A percentile compares a stretch with the other conserved stretches of the same genome.
These are phyloP conservation scores for Talaromyces albobiverticillius DNA, from an alignment of 2,329 filamentous ascomycete species.

Conservation along the genomic window DNA sequence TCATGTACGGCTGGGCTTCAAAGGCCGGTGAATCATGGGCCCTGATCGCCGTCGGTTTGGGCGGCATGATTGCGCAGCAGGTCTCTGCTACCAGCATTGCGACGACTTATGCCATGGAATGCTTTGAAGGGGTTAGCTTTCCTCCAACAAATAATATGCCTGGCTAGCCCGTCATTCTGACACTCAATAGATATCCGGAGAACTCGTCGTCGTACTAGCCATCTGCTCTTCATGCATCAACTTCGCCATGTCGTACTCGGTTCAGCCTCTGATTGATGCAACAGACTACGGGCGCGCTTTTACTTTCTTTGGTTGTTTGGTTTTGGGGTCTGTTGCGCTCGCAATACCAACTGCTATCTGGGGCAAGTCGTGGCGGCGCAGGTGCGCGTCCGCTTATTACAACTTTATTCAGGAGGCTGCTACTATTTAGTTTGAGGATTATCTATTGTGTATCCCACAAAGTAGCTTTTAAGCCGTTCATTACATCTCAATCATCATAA, in stretches of 20 bases:
- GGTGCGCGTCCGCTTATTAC: conserved; percentile 18
- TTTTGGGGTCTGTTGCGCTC: conserved; percentile 18
- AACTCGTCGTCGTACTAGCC: conserved; percentile 37
- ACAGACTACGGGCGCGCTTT: conserved; percentile 32
- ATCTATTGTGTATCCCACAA: neutral
- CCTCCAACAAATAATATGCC: neutral
- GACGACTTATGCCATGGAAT: conserved; percentile 44
- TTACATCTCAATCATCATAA: too few species aligned
- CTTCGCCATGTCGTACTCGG: conserved; percentile 38
- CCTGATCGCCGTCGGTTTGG: conserved; percentile 34
- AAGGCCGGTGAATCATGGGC: conserved; percentile 34
- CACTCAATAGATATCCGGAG: conserved; percentile 30
- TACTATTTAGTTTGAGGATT: neutral
- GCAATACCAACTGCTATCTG: conserved; percentile 29
- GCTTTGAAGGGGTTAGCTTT: conserved; percentile 31
- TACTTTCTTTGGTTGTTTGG: conserved; percentile 34
- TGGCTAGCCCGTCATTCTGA: too few species aligned
- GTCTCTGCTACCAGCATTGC: conserved; percentile 23
- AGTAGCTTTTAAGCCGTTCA: too few species aligned
- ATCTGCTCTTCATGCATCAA: conserved; percentile 33
- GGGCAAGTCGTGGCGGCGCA: conserved; percentile 34
- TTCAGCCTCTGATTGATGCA: conserved; percentile 39
- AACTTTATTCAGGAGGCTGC: conserved; percentile 24
- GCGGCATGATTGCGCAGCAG: conserved; percentile 41
- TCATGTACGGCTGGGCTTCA: conserved; percentile 40